Conservation (phyloP, 1,284 basidiomycete genomes). For the Sporisorium scitamineum region DNA sequence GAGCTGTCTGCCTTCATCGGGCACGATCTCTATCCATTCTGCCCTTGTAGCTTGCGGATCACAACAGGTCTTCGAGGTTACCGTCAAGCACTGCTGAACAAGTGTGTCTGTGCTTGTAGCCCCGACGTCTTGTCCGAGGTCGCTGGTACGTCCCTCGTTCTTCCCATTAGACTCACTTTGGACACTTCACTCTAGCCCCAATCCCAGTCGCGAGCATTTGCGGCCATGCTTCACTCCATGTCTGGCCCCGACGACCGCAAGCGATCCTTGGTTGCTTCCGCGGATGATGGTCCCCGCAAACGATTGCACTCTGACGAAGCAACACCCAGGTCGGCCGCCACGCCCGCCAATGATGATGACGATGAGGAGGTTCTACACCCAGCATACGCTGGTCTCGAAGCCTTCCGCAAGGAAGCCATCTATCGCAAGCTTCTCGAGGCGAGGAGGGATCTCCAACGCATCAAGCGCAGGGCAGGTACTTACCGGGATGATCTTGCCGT, state of each 20-base stretch:
- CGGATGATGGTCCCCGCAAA: constrained; percentile 42
- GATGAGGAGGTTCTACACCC: constrained; percentile 43
- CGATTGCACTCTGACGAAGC: constrained; percentile 42
- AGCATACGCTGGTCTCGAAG: constrained; percentile 39
- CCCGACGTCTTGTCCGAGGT: neutral
- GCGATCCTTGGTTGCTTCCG: constrained; percentile 37
- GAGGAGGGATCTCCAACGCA: constrained; percentile 47
- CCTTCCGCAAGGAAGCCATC: constrained; percentile 66
- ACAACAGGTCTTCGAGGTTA: too few relatives aligned
- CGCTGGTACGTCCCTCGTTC: neutral
- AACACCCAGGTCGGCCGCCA: constrained; percentile 14
- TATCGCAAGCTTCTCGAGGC: constrained; percentile 62
- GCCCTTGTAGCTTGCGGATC: neutral
- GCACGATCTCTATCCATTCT: neutral
- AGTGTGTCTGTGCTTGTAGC: neutral
- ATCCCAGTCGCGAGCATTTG: neutral
- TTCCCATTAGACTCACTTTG: neutral
- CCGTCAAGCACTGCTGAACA: neutral
- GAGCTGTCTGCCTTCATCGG: neutral
- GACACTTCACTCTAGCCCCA: neutral
- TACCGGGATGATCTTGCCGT: constrained; percentile 35
- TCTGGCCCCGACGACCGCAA: constrained; percentile 55
- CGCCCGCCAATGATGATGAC: constrained; percentile 32
- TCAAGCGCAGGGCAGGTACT: constrained; percentile 28
- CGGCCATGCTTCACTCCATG: constrained; percentile 44